Base-by-base conservation (phyloP, 2,329 filamentous ascomycete genomes). In the Pseudofabraea citricarpa region DNA sequence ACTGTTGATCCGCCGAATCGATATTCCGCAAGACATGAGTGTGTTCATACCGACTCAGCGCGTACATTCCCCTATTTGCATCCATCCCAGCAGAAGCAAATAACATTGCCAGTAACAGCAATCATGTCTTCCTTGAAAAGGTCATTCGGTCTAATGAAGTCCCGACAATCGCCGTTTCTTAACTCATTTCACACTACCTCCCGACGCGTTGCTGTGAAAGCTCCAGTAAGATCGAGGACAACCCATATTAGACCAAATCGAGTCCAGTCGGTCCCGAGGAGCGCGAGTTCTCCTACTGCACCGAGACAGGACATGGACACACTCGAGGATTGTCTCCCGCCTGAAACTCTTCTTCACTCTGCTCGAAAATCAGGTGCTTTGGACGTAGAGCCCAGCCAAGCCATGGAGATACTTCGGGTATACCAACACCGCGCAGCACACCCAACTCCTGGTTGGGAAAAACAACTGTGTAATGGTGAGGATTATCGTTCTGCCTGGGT, bases 301-400 rank as follows among this genome's bases (percentile, higher is more conserved):
- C n/a, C n/a, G n/a, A n/a, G n/a, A n/a, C n/a, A 24, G 27, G 19
- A 43, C 4, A 36, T 26, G 36, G 44, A 36, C 21, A 19, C 42
- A n/a, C 44, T 31, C 10, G 46, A 54, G 35, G 41, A 52, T 1
- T 49, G 36, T 24, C 40, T 59, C 6, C 56, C 57, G 12, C 51
- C 58, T 31, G 26, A 44, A 7, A 32, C 41, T 8, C 40, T 58
- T 3, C 47, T 61, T 9, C 27, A 48, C n/a, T 41, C 49, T 1
- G 55, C 53, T 6, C 45, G 43, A 20, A 55, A 55, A 33, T 49
- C 52, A 4, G 57, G 57, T 16, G 51, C 40, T 24, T 41, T 62
- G 18, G 36, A 41, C 7, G 37, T 61, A 10, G 44, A 53, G 7
- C 49, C 56, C 2, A 44, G 51, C 12, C 40, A 44, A 31, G 55